phyloP scores from a whole-genome alignment of 2,329 filamentous ascomycete species.

The Colletotrichum spaethianum region DNA sequence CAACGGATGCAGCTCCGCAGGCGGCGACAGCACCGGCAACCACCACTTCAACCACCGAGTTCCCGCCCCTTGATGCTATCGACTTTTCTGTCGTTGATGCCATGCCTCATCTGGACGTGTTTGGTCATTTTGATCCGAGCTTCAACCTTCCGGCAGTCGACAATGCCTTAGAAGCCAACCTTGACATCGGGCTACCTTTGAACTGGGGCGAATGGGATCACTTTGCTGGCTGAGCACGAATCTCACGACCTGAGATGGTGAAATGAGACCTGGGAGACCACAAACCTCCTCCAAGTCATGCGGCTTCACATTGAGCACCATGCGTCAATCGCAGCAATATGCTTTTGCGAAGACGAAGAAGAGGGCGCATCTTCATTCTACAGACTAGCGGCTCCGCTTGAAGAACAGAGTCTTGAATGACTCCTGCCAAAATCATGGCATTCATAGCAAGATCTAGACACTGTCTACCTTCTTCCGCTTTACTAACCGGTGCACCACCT shows the following conservation, averaged over 20 bases:
- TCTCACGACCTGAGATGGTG: neutral
- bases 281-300: neutral
- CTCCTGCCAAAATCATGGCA: too few relatives aligned
- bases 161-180: slow-evolving; percentile 67
- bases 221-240: slow-evolving; percentile 43
- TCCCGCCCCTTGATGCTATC: slow-evolving; percentile 47
- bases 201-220: slow-evolving; percentile 65
- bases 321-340: neutral
- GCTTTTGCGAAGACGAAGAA: neutral
- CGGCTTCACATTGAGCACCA: neutral
- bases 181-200: slow-evolving; percentile 67
- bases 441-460: neutral
- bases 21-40: neutral
- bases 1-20: slow-evolving; percentile 37
- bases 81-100: slow-evolving; percentile 60
- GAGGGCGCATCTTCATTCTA: neutral
- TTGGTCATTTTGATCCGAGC: slow-evolving; percentile 68
- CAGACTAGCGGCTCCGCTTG: neutral
- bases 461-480: neutral
- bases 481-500: neutral
- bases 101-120: slow-evolving; percentile 66
- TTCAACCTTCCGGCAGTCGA: slow-evolving; percentile 69
- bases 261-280: neutral
- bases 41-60: slow-evolving; percentile 33
- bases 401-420: neutral